Evolutionary conservation across 2,329 filamentous ascomycete species (phyloP), one percentile per base, ranked within the genome.

Genomic region (Hawksworthiomyces lignivorus): DNA sequence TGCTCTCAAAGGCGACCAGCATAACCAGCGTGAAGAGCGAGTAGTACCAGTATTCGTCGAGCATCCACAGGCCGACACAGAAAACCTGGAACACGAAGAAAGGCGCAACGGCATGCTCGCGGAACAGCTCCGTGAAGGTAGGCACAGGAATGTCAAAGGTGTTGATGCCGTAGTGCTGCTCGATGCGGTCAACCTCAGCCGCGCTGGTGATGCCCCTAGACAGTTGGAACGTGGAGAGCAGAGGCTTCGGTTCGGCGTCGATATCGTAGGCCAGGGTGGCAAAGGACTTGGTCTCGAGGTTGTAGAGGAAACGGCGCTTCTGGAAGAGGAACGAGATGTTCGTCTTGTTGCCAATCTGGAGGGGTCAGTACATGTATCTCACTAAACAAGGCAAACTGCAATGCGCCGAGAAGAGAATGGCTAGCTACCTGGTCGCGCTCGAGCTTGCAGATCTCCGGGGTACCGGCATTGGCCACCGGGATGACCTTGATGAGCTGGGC

Each of bases 21-120:
- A 98, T 98, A 69, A 97, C 89, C 18, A 98, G 80, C 1, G 94
- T 98, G 65, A 98, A 98, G 17, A 98, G 77, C 48, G 92, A 97
- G 68, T 98, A 98, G 71, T 98, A 98, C 92, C 94, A 98, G 68
- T 97, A 98, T 66, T 98, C 94, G 59, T 98, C 92, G 59, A 98
- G 70, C 81, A 97, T 87, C 92, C 92, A 98, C 47, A 98, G 70
- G 14, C 92, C 94, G 45, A 98, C 92, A 55, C 94, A 98, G 70
- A 98, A 98, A 48, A 98, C 74, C 71, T 98, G 92, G 68, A 98
- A 98, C 49, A 98, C 89, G 65, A 98, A 98, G 72, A 98, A 98
- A 5, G 92, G 92, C 18, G 94, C 94, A 18, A 98, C 94, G 19
- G 94, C 90, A 62, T 98, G 94, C 64, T 98, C 92, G 64, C 94